phyloP scores from a whole-genome alignment of 106 monocot species.

The Agapanthus africanus region DNA sequence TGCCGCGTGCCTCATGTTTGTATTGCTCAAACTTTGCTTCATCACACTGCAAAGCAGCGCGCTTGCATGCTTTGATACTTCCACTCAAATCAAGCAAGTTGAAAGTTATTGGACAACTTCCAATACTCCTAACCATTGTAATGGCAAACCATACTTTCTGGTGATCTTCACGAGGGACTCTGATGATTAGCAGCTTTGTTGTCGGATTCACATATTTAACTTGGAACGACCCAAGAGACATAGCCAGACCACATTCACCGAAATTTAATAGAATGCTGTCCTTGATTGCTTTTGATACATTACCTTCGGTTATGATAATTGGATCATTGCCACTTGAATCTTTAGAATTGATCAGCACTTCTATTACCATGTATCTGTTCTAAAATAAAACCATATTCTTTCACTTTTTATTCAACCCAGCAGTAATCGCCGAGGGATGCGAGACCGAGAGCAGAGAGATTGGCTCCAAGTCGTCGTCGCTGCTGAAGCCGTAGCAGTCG shows the following conservation, averaged over 20 bases:
- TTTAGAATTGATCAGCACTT: conserved; percentile 58
- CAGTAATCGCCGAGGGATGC: too few relatives aligned
- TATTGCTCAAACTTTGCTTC: conserved; percentile 79
- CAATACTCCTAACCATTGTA: conserved; percentile 74
- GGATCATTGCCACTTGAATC: conserved; percentile 34
- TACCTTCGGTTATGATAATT: conserved; percentile 47
- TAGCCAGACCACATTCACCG: conserved; percentile 79
- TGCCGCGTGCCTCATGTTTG: conserved; percentile 39
- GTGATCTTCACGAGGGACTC: conserved; percentile 61
- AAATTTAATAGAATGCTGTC: conserved; percentile 75
- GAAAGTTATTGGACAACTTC: conserved; percentile 52
- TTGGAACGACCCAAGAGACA: conserved; percentile 76
- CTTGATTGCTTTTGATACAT: conserved; percentile 70
- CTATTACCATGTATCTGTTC: conserved; percentile 85
- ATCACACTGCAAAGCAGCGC: conserved; percentile 70
- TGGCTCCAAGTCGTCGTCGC: too few relatives aligned
- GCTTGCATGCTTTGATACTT: conserved; percentile 55
- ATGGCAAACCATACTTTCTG: conserved; percentile 87
- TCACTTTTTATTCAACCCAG: background rate
- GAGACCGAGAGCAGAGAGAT: too few relatives aligned
- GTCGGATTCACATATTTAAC: conserved; percentile 79
- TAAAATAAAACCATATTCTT: conserved; percentile 76
- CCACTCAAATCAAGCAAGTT: conserved; percentile 46
- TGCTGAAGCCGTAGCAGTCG: background rate
- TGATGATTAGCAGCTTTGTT: conserved; percentile 68